Conservation (phyloP, 2,329 filamentous ascomycete genomes). For the Cordyceps cicadae region DNA sequence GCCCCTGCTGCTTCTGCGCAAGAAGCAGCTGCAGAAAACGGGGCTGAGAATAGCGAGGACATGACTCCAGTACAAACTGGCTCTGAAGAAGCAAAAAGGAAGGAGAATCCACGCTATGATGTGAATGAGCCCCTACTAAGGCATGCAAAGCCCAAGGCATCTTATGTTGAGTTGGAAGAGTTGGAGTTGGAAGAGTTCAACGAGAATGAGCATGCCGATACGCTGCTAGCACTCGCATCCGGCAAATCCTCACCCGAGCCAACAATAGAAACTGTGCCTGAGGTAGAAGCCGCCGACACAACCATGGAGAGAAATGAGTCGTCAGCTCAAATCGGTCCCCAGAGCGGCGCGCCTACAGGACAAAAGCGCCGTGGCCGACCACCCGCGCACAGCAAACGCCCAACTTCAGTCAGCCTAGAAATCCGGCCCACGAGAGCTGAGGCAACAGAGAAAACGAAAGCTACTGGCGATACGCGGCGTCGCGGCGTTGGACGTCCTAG, state of each 20-base stretch:
- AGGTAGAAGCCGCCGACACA: background rate
- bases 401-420: slow-evolving; percentile 15
- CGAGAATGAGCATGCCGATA: background rate
- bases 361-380: slow-evolving; percentile 17
- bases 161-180: slow-evolving; percentile 43
- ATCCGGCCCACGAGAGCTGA: slow-evolving; percentile 11
- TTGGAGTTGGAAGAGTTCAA: slow-evolving; percentile 23
- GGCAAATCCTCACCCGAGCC: background rate
- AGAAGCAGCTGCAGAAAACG: slow-evolving; percentile 14
- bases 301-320: background rate
- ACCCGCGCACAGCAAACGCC: slow-evolving; percentile 4
- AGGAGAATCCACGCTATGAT: slow-evolving; percentile 25
- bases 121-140: slow-evolving; percentile 41
- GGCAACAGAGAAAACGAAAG: background rate
- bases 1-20: slow-evolving; percentile 13
- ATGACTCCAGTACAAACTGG: slow-evolving; percentile 12
- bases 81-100: slow-evolving; percentile 16
- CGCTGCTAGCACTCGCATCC: background rate
- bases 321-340: background rate
- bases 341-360: slow-evolving; percentile 1
- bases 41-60: slow-evolving; percentile 9
- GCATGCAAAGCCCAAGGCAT: slow-evolving; percentile 43
- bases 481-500: slow-evolving; percentile 20
- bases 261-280: background rate
- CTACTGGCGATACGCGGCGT: slow-evolving; percentile 15